These are phyloP conservation scores for Yarrowia sp. DNA, from an alignment of 805 yeast genomes.

Conservation along the genomic window DNA sequence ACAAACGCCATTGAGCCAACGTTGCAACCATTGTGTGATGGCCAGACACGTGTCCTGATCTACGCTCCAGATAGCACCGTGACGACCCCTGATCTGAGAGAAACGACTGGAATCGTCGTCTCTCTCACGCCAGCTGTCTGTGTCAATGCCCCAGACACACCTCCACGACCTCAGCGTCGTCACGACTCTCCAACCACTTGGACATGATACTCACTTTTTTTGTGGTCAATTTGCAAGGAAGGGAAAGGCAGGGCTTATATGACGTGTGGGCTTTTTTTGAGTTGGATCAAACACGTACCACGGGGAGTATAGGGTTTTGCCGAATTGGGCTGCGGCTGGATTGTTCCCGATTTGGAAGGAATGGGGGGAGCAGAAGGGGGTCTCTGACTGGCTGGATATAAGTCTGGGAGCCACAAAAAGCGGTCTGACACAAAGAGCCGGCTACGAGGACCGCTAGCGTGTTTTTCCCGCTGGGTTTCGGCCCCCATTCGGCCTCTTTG, in stretches of 20 bases:
- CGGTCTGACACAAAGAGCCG: too few relatives aligned
- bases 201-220: conserved; percentile 13
- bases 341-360: conserved; percentile 18
- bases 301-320: conserved; percentile 18
- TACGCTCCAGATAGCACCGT: too few relatives aligned
- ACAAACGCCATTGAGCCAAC: too few relatives aligned
- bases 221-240: conserved; percentile 5
- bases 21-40: too few relatives aligned
- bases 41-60: too few relatives aligned
- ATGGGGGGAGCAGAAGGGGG: not conserved
- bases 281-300: conserved; percentile 17
- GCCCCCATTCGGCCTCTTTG: too few relatives aligned
- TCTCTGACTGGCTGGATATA: too few relatives aligned
- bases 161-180: not conserved
- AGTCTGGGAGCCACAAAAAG: too few relatives aligned
- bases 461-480: not conserved
- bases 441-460: too few relatives aligned
- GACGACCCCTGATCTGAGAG: not conserved
- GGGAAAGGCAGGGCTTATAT: conserved; percentile 19
- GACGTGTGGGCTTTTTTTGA: conserved; percentile 20
- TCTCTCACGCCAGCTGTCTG: too few relatives aligned
- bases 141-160: not conserved
- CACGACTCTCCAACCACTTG: not conserved
- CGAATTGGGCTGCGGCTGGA: conserved; percentile 18
- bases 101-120: too few relatives aligned